Evolutionary conservation across 164 flowering plant genomes (phyloP).

Genomic region (Platanus orientalis): DNA sequence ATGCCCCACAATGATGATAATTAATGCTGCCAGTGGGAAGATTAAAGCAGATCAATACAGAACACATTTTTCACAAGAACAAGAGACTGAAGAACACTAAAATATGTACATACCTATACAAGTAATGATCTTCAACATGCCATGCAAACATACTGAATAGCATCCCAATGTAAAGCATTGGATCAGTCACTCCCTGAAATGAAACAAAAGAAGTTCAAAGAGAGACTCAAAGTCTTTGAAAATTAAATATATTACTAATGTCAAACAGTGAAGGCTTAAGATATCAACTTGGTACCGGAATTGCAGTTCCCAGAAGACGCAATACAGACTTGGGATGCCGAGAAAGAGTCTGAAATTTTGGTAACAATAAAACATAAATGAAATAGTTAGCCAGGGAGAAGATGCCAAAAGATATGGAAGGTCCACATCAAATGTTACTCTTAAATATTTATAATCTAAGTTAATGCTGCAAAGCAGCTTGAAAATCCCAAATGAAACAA

Average conservation of each 20-base stretch:
- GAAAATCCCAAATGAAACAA: no score
- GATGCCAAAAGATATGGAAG: not conserved
- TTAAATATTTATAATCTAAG: no score
- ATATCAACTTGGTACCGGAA: conserved; percentile 60
- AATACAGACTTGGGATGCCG: conserved; percentile 66
- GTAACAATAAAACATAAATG: conserved; percentile 1
- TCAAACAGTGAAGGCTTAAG: not conserved
- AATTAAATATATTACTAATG: not conserved
- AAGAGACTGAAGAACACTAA: not conserved
- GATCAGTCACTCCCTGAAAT: conserved; percentile 95
- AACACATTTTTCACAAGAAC: not conserved
- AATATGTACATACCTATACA: conserved; percentile 64
- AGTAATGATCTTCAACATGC: conserved; percentile 99
- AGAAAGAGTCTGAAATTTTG: conserved; percentile 66
- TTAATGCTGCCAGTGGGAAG: conserved; percentile 59
- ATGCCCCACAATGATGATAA: conserved; percentile 96
- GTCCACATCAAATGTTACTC: no score
- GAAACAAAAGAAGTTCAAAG: conserved; percentile 10
- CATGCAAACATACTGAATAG: conserved; percentile 98
- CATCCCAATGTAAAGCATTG: conserved; percentile 99
- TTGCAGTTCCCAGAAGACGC: conserved; percentile 69
- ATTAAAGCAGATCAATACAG: conserved; percentile 1
- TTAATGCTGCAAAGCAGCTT: no score
- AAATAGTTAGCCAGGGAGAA: not conserved
- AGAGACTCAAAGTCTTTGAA: not conserved